A percentile compares a stretch with the other conserved stretches of the same genome.
phyloP scores from a whole-genome alignment of 1,139 yeast genomes.

The Zygoascus sp. region DNA sequence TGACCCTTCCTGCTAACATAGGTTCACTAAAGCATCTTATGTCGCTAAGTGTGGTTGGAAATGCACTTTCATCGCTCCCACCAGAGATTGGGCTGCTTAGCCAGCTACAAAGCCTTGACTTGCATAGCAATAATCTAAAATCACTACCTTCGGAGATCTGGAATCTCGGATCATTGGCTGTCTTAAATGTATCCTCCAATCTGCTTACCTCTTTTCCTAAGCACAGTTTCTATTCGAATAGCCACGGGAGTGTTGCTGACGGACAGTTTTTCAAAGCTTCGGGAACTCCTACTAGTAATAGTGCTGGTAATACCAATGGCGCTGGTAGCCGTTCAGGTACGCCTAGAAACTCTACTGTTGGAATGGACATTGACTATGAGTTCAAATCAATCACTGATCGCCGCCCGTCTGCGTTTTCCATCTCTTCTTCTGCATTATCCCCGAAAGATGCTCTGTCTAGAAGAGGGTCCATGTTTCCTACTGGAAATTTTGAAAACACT shows the following conservation, averaged over 20 bases:
- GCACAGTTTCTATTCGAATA: constrained; percentile 24
- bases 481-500: constrained; percentile 5
- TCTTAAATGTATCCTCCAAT: constrained; percentile 77
- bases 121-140: constrained; percentile 82
- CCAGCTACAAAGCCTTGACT: constrained; percentile 64
- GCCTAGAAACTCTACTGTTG: constrained; percentile 8
- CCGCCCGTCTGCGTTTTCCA: constrained; percentile 21
- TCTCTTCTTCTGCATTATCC: constrained; percentile 26
- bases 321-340: constrained; percentile 4
- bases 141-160: constrained; percentile 64
- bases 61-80: constrained; percentile 75
- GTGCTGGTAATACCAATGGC: not conserved
- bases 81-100: constrained; percentile 56
- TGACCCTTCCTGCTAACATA: constrained; percentile 67
- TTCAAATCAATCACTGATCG: constrained; percentile 14
- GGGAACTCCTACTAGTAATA: constrained; percentile 3
- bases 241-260: constrained; percentile 20
- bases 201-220: constrained; percentile 63
- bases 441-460: constrained; percentile 25
- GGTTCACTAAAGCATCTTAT: constrained; percentile 55
- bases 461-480: constrained; percentile 21
- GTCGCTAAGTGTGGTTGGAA: constrained; percentile 66
- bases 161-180: constrained; percentile 54
- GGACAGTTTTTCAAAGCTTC: constrained; percentile 2
- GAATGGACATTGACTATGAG: constrained; percentile 13